Percentiles rank a stretch among this genome's conserved stretches.
Conservation (phyloP, 331 rosid species). For the Dryas integrifolia region DNA sequence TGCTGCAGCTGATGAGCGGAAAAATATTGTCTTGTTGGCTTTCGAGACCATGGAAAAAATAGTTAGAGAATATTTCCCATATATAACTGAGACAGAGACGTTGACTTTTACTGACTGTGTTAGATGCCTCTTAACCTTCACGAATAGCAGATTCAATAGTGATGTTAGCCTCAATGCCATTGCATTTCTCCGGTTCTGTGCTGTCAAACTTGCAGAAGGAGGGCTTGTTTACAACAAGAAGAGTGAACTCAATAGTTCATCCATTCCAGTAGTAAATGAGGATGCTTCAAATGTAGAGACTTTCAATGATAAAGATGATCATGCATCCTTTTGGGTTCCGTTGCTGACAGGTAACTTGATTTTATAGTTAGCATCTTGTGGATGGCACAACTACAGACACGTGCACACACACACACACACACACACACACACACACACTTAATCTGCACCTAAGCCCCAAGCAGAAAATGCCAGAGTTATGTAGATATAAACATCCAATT, state of each 20-base stretch:
- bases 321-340: conserved; percentile 83
- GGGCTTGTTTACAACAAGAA: conserved; percentile 80
- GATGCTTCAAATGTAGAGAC: conserved; percentile 39
- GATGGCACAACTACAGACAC: not conserved
- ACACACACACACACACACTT: not conserved
- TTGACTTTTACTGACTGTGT: conserved; percentile 93
- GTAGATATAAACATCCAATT: not conserved
- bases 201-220: conserved; percentile 98
- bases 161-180: conserved; percentile 99
- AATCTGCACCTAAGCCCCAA: conserved; percentile 3
- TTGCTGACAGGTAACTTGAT: conserved; percentile 72
- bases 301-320: conserved; percentile 70
- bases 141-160: conserved; percentile 92
- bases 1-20: conserved; percentile 96
- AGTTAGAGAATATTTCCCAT: conserved; percentile 95
- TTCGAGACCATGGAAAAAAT: conserved; percentile 99
- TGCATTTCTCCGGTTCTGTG: conserved; percentile 99
- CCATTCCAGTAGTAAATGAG: conserved; percentile 35
- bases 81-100: conserved; percentile 96
- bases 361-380: conserved; percentile 21
- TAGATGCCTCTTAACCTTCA: conserved; percentile 91
- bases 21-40: conserved; percentile 87
- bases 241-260: conserved; percentile 44
- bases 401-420: not conserved
- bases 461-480: not conserved